A percentile compares a stretch with the other conserved stretches of the same genome.
Conservation (phyloP, 257 asterid genomes). For the Solanum gracilifrons region DNA sequence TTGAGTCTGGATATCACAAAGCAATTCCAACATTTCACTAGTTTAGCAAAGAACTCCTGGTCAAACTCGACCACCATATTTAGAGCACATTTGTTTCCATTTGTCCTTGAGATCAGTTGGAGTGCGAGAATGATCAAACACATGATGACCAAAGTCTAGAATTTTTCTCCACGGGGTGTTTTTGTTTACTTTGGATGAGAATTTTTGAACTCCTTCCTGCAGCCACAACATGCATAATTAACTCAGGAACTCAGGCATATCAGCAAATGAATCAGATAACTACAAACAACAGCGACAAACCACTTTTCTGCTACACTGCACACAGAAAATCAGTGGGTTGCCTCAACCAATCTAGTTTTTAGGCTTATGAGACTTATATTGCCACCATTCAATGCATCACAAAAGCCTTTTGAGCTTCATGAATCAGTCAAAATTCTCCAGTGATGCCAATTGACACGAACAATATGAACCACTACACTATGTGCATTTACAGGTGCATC, state of each 20-base stretch:
- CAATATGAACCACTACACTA: background rate
- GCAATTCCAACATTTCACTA: background rate
- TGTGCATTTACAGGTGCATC: background rate
- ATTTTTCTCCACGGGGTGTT: constrained; percentile 56
- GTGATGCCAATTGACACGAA: background rate
- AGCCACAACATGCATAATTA: background rate
- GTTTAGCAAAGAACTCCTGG: background rate
- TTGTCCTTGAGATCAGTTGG: constrained; percentile 64
- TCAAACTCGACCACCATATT: constrained; percentile 4
- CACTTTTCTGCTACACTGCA: background rate
- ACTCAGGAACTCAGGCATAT: background rate
- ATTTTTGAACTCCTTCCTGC: constrained; percentile 42
- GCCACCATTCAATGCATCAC: background rate
- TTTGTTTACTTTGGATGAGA: constrained; percentile 7
- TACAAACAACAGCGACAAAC: background rate
- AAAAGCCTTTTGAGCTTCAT: background rate
- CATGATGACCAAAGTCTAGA: constrained; percentile 31
- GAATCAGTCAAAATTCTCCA: background rate
- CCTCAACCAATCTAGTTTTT: background rate
- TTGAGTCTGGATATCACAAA: background rate
- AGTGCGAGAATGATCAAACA: constrained; percentile 43
- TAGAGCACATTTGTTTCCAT: constrained; percentile 41
- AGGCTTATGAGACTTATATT: background rate
- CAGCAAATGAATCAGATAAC: background rate
- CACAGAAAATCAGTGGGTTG: background rate